Conservation (phyloP, 495 filamentous ascomycete genomes). For the Evansstolkia leycettana region DNA sequence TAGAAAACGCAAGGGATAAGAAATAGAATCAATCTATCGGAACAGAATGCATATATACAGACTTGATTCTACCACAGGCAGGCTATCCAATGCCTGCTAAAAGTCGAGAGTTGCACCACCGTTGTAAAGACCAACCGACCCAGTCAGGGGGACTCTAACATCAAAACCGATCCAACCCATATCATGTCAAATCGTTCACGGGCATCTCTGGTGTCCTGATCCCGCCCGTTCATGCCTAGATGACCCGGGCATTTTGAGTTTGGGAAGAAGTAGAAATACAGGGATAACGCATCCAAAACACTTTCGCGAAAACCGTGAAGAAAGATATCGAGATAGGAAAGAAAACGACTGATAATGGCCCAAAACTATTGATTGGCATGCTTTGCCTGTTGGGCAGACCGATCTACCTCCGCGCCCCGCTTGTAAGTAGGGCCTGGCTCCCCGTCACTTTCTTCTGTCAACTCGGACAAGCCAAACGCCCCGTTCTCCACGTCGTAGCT, state of each 20-base stretch:
- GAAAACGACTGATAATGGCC: constrained; percentile 7
- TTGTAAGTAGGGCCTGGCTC: constrained; percentile 30
- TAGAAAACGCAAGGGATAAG: no score
- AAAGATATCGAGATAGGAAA: constrained; percentile 1
- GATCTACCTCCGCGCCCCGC: constrained; percentile 15
- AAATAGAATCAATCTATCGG: no score
- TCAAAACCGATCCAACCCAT: constrained; percentile 4
- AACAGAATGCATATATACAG: constrained; percentile 19
- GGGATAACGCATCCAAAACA: constrained; percentile 5
- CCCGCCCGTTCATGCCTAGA: constrained; percentile 15
- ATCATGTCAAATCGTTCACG: constrained; percentile 27
- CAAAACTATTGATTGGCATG: constrained; percentile 25
- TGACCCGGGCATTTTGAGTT: constrained; percentile 15
- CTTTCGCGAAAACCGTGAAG: constrained; percentile 5
- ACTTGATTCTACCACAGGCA: constrained; percentile 9
- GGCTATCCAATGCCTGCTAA: no score
- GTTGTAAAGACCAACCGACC: neutral
- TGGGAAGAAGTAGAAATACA: constrained; percentile 25
- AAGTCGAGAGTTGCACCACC: no score
- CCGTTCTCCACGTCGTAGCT: constrained; percentile 68
- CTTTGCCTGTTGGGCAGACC: constrained; percentile 23
- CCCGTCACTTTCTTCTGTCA: constrained; percentile 61
- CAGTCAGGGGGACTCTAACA: constrained; percentile 5
- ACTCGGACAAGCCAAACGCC: constrained; percentile 52
- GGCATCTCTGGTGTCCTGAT: constrained; percentile 13